Evolutionary conservation across 805 yeast species (phyloP), one percentile per base, ranked within the genome.

Genomic region (Hermanozyma aechmeae): DNA sequence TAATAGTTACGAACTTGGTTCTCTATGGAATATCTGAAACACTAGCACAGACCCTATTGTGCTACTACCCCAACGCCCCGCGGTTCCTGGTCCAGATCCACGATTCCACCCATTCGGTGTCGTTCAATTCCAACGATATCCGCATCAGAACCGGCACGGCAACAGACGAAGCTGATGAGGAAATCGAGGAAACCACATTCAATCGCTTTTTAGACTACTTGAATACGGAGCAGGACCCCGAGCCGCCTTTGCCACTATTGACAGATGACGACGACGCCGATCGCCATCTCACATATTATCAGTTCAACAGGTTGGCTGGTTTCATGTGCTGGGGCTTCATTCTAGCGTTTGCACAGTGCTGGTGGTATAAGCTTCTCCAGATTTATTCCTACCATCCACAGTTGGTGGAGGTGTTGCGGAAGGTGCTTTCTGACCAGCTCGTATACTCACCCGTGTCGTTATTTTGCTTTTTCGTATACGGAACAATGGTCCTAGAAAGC

Each of bases 21-120:
- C 60, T 89, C 4, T 83, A 76, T 50, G 96, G 95, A 0, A 75
- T 85, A n/a, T 86, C 96, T 0, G 97, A 89, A 50, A 73, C 87
- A 0, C 49, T 87, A 37, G 97, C 97, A 0, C 97, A 89, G 52
- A 68, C 80, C 3, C 61, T 85, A 4, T 46, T 56, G 15, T 35
- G 56, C 26, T 60, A 48, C 32, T 29, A 39, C 16, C 30, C 39
- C 9, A 27, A 30, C 12, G 46, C 46, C 12, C 59, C 58, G 5
- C 13, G 30, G 16, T 12, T 56, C 4, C 31, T 47, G 14, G 43
- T 50, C 27, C 32, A 42, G 27, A 31, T 52, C 16, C 29, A 42
- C 15, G 48, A 43, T 16, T 31, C 32, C 8, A 13, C 23, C 13
- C 17, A 24, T 4, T 13, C 26, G 4, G 16, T 46, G 3, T 38